A percentile compares a stretch with the other conserved stretches of the same genome.
Evolutionary conservation across 2,329 filamentous ascomycete genomes (phyloP).

Genomic region (Botryotinia narcissicola): DNA sequence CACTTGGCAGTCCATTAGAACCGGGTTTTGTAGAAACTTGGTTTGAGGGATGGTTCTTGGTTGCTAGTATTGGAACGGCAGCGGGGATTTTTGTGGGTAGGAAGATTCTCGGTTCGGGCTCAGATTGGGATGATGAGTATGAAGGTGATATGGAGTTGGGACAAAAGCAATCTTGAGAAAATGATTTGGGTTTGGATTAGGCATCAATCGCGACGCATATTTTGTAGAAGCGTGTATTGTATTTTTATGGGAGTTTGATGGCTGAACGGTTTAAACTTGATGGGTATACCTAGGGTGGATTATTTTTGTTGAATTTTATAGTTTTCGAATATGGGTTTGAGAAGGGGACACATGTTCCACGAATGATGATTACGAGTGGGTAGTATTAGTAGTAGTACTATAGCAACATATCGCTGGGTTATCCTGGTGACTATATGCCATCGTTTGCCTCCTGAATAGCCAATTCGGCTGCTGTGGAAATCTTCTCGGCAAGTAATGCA

Average conservation of each 20-base stretch:
- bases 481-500: no score
- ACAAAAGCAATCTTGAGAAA: constrained; percentile 60
- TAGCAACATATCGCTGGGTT: no score
- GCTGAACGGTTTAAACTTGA: neutral
- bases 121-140: constrained; percentile 55
- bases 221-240: neutral
- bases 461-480: no score
- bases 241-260: constrained; percentile 1
- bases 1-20: constrained; percentile 72
- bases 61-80: constrained; percentile 63
- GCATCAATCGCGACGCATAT: neutral
- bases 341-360: neutral
- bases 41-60: constrained; percentile 85
- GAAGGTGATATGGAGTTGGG: constrained; percentile 63
- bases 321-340: neutral
- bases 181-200: neutral
- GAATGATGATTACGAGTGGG: neutral
- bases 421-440: no score
- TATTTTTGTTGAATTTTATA: neutral
- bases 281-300: neutral
- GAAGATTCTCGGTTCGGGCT: constrained; percentile 52
- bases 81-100: constrained; percentile 71
- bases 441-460: no score
- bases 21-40: constrained; percentile 69
- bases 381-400: no score